These are phyloP conservation scores for Vaccinium corymbosum DNA, from an alignment of 148 eudicot genomes.

Conservation along the genomic window DNA sequence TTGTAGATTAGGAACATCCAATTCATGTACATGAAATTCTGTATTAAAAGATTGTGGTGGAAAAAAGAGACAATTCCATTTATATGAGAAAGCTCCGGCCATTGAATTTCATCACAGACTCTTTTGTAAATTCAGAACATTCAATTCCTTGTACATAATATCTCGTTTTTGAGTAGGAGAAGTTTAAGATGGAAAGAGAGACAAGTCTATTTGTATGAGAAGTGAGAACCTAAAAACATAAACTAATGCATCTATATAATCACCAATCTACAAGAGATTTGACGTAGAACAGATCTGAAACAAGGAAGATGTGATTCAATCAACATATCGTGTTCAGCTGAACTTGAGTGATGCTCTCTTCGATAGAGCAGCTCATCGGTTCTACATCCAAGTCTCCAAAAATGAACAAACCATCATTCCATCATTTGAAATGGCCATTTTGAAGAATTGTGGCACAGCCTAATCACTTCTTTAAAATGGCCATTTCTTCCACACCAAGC, in stretches of 20 bases:
- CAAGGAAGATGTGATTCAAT: not conserved
- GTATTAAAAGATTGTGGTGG: not conserved
- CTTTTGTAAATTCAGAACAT: too few species aligned
- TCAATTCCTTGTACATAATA: too few species aligned
- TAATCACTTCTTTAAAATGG: constrained; percentile 35
- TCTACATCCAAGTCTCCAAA: not conserved
- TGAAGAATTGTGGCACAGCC: not conserved
- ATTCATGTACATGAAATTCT: not conserved
- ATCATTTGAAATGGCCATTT: not conserved
- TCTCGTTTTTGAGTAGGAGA: too few species aligned
- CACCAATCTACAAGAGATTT: not conserved
- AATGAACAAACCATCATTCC: not conserved
- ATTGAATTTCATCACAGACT: too few species aligned
- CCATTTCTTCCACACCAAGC: constrained; percentile 64
- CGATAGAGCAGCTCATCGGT: not conserved
- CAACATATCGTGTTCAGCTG: not conserved
- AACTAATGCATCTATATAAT: not conserved
- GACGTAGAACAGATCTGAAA: not conserved
- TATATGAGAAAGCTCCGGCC: not conserved
- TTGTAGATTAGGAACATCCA: not conserved
- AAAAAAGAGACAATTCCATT: not conserved
- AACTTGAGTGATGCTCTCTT: not conserved
- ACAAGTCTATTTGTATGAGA: too few species aligned
- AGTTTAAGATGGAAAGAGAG: not conserved
- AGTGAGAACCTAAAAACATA: not conserved